Conservation (phyloP, 768 basidiomycete genomes). For the Agrocybe pediades region DNA sequence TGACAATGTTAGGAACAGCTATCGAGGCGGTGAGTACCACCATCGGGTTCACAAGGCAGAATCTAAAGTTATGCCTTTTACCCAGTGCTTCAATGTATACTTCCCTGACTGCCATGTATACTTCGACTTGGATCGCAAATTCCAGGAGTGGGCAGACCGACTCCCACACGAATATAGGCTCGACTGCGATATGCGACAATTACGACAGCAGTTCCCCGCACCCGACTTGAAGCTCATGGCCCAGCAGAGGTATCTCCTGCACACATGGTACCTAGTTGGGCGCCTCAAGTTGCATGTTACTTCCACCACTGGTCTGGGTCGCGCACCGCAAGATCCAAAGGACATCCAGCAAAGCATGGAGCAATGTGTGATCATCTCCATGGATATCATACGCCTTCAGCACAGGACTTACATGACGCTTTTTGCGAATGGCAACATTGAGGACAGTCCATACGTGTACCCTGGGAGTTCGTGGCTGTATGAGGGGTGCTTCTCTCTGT, state of each 20-base stretch:
- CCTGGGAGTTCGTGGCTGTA: conserved; percentile 42
- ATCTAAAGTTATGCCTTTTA: too few relatives aligned
- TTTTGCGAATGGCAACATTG: conserved; percentile 20
- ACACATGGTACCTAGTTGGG: conserved; percentile 47
- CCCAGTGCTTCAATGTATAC: conserved; percentile 36
- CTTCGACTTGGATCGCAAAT: conserved; percentile 43
- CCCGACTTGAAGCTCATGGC: conserved; percentile 33
- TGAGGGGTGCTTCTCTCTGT: conserved; percentile 44
- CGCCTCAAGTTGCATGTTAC: conserved; percentile 48
- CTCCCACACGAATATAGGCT: conserved; percentile 43
- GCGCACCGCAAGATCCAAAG: conserved; percentile 21
- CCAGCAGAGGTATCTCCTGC: conserved; percentile 44
- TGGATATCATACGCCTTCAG: conserved; percentile 46
- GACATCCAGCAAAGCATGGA: conserved; percentile 34
- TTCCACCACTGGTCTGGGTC: conserved; percentile 36
- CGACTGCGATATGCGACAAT: conserved; percentile 26
- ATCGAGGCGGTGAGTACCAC: conserved; percentile 35
- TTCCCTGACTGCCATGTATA: conserved; percentile 36
- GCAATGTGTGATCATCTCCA: conserved; percentile 38
- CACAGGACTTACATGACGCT: conserved; percentile 36
- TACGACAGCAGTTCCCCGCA: conserved; percentile 24
- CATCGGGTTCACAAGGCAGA: too few relatives aligned
- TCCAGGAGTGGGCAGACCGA: conserved; percentile 43
- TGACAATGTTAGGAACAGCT: conserved; percentile 40
- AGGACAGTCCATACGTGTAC: conserved; percentile 20